Percentiles rank a stretch among this genome's conserved stretches.
Evolutionary conservation across 2,329 filamentous ascomycete species (phyloP).

Genomic region (Aspergillus uvarum): DNA sequence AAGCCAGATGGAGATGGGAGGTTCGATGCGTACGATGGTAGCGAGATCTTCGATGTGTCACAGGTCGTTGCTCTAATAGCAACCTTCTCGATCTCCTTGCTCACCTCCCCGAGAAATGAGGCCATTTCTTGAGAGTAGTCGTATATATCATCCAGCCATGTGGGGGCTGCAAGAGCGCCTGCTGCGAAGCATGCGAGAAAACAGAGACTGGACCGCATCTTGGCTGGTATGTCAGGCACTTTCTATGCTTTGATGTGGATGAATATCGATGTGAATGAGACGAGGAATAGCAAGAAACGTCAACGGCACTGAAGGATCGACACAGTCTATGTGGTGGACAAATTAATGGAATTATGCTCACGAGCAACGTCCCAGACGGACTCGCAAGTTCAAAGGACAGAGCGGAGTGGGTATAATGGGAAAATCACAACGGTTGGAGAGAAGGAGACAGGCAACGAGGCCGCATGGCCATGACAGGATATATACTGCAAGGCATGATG

Average conservation of each 20-base stretch:
- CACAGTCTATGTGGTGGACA: neutral
- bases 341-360: neutral
- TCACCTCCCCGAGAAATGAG: conserved; percentile 42
- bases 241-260: neutral
- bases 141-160: conserved; percentile 33
- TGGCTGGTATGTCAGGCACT: conserved; percentile 10
- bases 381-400: neutral
- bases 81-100: conserved; percentile 37
- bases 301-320: neutral
- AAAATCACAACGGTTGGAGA: neutral
- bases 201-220: conserved; percentile 24
- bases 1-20: conserved; percentile 64
- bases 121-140: conserved; percentile 43
- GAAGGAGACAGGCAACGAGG: neutral
- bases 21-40: conserved; percentile 53
- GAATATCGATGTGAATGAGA: neutral
- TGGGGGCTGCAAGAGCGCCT: conserved; percentile 36
- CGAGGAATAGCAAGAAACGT: neutral
- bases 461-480: conserved; percentile 1
- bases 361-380: neutral
- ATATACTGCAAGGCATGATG: conserved; percentile 5
- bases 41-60: conserved; percentile 34
- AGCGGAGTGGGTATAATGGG: neutral
- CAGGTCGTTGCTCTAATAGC: conserved; percentile 25
- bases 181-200: conserved; percentile 33